These are phyloP conservation scores for Pythium biforme DNA, from an alignment of 352 stramenopile genomes.

Conservation along the genomic window DNA sequence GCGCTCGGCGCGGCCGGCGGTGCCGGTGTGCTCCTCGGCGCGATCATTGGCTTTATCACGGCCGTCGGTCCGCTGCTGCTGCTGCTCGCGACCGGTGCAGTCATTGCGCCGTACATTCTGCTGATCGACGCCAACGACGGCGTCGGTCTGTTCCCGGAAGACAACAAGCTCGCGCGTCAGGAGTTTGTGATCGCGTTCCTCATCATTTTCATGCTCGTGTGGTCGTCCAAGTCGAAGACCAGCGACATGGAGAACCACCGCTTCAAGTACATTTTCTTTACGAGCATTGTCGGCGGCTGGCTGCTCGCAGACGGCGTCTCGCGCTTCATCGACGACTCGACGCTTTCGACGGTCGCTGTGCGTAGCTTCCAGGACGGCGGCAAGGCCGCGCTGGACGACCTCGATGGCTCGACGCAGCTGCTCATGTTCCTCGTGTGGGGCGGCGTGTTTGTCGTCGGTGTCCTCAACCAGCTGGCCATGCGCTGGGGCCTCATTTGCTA, in stretches of 20 bases:
- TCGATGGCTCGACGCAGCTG: conserved; percentile 54
- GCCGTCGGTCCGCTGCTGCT: conserved; percentile 66
- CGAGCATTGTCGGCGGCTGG: conserved; percentile 69
- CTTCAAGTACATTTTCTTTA: conserved; percentile 89
- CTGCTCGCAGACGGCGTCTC: conserved; percentile 72
- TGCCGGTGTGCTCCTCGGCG: conserved; percentile 56
- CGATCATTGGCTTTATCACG: conserved; percentile 78
- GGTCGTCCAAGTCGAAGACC: conserved; percentile 72
- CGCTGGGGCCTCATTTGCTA: conserved; percentile 88
- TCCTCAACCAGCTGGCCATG: conserved; percentile 82
- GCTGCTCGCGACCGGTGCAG: conserved; percentile 58
- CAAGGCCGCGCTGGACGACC: conserved; percentile 39
- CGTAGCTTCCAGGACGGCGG: conserved; percentile 66
- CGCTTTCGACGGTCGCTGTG: conserved; percentile 67
- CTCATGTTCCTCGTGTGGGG: conserved; percentile 85
- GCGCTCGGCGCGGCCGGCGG: conserved; percentile 58
- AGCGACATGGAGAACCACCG: conserved; percentile 85
- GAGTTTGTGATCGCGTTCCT: conserved; percentile 88
- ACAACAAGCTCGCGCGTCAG: conserved; percentile 81
- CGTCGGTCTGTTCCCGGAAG: conserved; percentile 56
- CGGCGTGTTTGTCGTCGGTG: conserved; percentile 53
- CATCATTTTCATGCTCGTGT: conserved; percentile 87
- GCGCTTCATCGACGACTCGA: conserved; percentile 55
- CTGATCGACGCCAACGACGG: conserved; percentile 76
- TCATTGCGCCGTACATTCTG: conserved; percentile 74